Evolutionary conservation across 345 rosid genomes (phyloP).

Genomic region (Salix exigua): DNA sequence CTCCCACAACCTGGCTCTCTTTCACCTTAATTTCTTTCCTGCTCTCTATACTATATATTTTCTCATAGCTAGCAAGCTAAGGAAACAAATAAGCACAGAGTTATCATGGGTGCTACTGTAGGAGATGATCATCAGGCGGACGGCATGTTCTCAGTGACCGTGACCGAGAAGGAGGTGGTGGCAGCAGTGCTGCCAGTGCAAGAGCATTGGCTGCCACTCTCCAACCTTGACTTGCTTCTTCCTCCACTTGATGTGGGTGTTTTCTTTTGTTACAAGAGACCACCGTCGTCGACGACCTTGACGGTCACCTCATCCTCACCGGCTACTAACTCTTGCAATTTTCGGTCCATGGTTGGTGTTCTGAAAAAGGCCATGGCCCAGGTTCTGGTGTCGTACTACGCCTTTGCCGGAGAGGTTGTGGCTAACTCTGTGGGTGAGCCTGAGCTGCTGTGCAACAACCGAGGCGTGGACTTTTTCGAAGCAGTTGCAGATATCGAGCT

Average conservation of each 20-base stretch:
- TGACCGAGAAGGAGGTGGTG: conserved; percentile 50
- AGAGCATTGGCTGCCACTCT: conserved; percentile 75
- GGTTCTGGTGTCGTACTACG: conserved; percentile 63
- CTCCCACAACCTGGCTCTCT: too few species aligned
- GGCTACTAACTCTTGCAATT: neutral
- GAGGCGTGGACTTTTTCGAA: conserved; percentile 70
- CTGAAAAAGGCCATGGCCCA: conserved; percentile 62
- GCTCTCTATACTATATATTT: too few species aligned
- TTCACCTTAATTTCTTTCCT: too few species aligned
- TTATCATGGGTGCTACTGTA: conserved; percentile 3
- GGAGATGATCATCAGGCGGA: neutral
- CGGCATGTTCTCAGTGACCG: conserved; percentile 9
- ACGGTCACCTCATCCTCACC: neutral
- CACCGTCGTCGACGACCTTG: neutral
- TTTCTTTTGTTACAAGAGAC: conserved; percentile 60
- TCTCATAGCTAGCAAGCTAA: too few species aligned
- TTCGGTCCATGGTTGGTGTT: conserved; percentile 29
- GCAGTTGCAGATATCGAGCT: conserved; percentile 59
- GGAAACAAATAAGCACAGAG: neutral
- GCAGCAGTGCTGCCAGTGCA: conserved; percentile 64
- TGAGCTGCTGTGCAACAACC: conserved; percentile 77
- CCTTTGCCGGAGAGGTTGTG: conserved; percentile 69
- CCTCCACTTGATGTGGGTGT: conserved; percentile 61
- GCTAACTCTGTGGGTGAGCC: conserved; percentile 59
- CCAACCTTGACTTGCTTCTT: conserved; percentile 80